A percentile compares a stretch with the other conserved stretches of the same genome.
Evolutionary conservation across 495 filamentous ascomycete species (phyloP).

Genomic region (Neurospora sp.): DNA sequence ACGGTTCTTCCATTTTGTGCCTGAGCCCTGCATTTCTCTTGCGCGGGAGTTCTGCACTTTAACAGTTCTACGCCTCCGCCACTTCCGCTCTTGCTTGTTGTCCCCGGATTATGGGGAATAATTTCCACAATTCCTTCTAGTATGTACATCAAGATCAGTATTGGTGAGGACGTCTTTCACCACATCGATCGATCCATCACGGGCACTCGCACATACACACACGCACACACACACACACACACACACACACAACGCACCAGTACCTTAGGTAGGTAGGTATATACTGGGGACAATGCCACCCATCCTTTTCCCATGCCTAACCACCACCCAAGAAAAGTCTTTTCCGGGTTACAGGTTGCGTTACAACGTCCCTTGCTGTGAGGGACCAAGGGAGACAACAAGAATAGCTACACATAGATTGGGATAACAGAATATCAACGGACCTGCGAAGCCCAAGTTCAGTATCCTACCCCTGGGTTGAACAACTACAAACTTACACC

Average conservation of each 20-base stretch:
- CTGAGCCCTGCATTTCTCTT: neutral
- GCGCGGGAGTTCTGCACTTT: neutral
- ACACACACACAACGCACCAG: neutral
- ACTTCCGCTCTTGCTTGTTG: neutral
- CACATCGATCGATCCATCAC: neutral
- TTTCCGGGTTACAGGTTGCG: neutral
- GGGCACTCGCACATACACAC: neutral
- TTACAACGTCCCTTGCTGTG: neutral
- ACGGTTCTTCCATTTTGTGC: neutral
- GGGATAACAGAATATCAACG: neutral
- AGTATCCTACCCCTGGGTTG: too few species aligned
- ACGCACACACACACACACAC: neutral
- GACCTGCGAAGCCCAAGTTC: too few species aligned
- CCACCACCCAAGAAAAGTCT: neutral
- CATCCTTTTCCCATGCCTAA: neutral
- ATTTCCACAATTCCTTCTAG: too few species aligned
- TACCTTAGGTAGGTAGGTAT: neutral
- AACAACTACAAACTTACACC: neutral
- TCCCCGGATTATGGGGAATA: neutral
- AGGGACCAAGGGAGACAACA: neutral
- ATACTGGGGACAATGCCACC: neutral
- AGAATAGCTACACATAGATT: slow-evolving; percentile 9
- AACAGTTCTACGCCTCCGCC: neutral
- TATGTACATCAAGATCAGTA: too few species aligned
- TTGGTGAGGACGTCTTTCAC: neutral